Evolutionary conservation across 73 alveolate species (phyloP), one percentile per base, ranked within the genome.

Genomic region (Stentor coeruleus): DNA sequence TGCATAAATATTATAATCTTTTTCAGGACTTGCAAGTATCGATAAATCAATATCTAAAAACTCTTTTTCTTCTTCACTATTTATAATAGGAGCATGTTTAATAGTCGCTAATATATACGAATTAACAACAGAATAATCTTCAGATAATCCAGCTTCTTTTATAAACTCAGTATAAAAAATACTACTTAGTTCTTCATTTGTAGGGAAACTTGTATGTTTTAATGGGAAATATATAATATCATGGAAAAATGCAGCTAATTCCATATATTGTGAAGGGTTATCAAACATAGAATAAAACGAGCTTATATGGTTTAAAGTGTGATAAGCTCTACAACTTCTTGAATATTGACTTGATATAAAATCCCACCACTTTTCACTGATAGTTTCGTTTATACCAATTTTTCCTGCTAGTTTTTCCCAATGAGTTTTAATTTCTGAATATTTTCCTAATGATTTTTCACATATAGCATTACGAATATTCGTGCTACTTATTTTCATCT

Each of bases 281-380:
- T 2, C 37, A 1, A 31, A 66, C n/a, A 28, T 28, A 1, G 1
- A 28, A 20, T 26, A 66, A 20, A 66, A 28, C 14, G 20, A 15
- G 14, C 33, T 11, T 26, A 66, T 33, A 66, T 66, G 79, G 36
- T 2, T 66, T 33, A 66, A 66, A 20, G 79, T 66, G 2, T 66
- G 79, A 66, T 66, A 66, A 31, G 11, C n/a, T 33, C 79, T 0
- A 33, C n/a, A 66, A 14, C 33, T 66, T 33, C 79, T 66, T 11
- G n/a, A 20, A 66, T 66, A 66, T 33, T 66, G 79, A 31, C 79
- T 26, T 20, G 79, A 66, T 33, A 66, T 1, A 20, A 66, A 20
- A 20, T 66, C 79, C 79, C 79, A 66, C 41, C 79, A 66, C n/a
- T 33, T 20, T 66, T 66, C 79, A 14, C n/a, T 66, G 11, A 20